Evolutionary conservation across 2,329 filamentous ascomycete genomes (phyloP).

Genomic region (Ophiognomonia clavigignenti-juglandacearum): DNA sequence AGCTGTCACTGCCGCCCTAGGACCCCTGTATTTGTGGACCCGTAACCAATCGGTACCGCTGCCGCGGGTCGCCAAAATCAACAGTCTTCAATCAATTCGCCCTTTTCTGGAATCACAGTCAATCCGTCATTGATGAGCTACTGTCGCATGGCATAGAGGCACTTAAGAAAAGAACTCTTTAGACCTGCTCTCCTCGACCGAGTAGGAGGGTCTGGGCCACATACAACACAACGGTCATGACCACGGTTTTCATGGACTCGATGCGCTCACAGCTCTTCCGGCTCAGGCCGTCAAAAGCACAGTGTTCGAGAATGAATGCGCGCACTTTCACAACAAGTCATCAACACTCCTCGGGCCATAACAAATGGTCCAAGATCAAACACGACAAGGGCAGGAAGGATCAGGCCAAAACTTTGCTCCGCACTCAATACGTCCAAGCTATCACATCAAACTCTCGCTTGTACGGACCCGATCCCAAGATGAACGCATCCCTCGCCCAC

Average conservation of each 20-base stretch:
- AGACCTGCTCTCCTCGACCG: no score
- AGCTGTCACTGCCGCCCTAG: no score
- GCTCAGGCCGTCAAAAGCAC: not conserved
- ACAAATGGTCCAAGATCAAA: slow-evolving; percentile 92
- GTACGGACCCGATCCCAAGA: slow-evolving; percentile 66
- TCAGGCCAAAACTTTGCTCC: slow-evolving; percentile 67
- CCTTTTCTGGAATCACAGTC: not conserved
- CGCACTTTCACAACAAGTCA: slow-evolving; percentile 44
- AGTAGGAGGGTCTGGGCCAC: no score
- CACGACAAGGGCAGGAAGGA: slow-evolving; percentile 92
- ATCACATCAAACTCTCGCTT: slow-evolving; percentile 74
- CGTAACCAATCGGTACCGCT: slow-evolving; percentile 1
- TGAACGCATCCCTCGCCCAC: slow-evolving; percentile 71
- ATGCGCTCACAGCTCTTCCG: slow-evolving; percentile 4
- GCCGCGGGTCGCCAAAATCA: not conserved
- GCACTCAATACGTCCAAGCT: slow-evolving; percentile 63
- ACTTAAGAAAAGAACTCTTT: no score
- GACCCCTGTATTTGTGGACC: no score
- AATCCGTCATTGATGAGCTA: no score
- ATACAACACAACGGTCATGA: no score
- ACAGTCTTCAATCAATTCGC: no score
- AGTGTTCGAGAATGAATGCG: slow-evolving; percentile 42
- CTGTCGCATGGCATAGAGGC: no score
- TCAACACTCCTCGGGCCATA: slow-evolving; percentile 63
- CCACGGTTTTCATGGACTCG: not conserved